Base-by-base conservation (phyloP, 176 grass and related monocot genomes). In the Neostapfia colusana region DNA sequence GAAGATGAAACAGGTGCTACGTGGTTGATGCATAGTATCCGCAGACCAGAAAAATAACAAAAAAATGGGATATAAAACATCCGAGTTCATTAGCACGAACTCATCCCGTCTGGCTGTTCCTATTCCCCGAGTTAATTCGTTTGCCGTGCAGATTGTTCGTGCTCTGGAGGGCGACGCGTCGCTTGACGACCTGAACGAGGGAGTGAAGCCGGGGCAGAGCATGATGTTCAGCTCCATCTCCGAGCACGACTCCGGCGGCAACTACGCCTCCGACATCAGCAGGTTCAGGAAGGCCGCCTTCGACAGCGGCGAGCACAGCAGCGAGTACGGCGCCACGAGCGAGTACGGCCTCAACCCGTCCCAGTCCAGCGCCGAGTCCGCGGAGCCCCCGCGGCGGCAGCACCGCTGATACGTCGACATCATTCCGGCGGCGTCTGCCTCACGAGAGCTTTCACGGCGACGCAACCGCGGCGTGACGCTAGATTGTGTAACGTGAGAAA, bases 181-280 rank as follows among this genome's bases (percentile, higher is more conserved):
- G 50, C 83, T 95, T 43, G 95, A 99, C 48, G 91, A 99, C 85
- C 82, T 99, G 74, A 92, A 89, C 25, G 95, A 99, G 59, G 89
- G 95, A 35, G 77, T 86, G 46, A 95, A 86, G 77, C 91, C 91
- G 0, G 95, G 95, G 25, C 89, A 99, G 67, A 99, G 87, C 87
- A 82, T 84, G 67, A 45, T 90, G 41, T 95, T 95, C 61, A 88
- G 70, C 81, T 87, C 89, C 10, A 72, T 89, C 24, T 90, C 93
- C 1, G 93, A 88, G 37, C 64, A 62, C 21, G 95, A 95, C 16
- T 85, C 91, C 18, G 74, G 58, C 74, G 76, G 84, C 49, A 88
- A 90, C 59, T 99, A 99, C 82, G 81, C 83, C 13, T 23, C 89
- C 0, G 79, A 92, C 76, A 85, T 99, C 11, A 84, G 26, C 63